Evolutionary conservation across 2,329 filamentous ascomycete species (phyloP), one percentile per base, ranked within the genome.

Genomic region (Pestalotiopsis sp.): DNA sequence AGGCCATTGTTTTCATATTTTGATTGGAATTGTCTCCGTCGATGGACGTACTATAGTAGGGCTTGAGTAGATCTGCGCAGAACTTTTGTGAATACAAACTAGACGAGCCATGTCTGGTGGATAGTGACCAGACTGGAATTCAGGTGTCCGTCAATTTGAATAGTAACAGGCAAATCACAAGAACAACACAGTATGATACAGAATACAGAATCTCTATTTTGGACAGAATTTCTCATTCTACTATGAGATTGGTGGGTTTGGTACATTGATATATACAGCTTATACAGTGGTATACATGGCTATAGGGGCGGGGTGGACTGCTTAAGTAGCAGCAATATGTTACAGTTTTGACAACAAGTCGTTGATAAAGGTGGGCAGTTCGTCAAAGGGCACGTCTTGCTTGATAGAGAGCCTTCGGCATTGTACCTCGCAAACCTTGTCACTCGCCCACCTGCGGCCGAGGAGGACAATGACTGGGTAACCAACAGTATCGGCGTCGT

Each of bases 401-500:
- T 87, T 91, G 17, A 92, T 70, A 0, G 84, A 86, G 31, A 95
- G 81, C 67, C 87, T 85, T 69, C 93, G 87, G 80, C 93, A 95
- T 76, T 97, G 93, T 38, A 97, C 88, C 78, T 97, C 94, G 49
- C 92, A 87, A n/a, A 82, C 79, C 59, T 83, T 82, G 1, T 84
- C 81, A 49, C 86, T 81, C 59, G 75, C 82, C 91, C 92, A 97
- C 3, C 83, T 83, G 71, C 88, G 91, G 0, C 95, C 95, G 39
- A 98, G 79, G 2, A 98, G 86, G 13, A 98, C 84, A 9, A 95
- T 85, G 13, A 98, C 85, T 0, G 95, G 95, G 78, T 97, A 97
- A 3, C 96, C 96, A 67, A 95, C 89, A 68, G 96, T 78, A 79
- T 98, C 95, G 1, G 95, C 96, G 81, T 99, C 96, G 49, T 89